Evolutionary conservation across 2,329 filamentous ascomycete genomes (phyloP), one percentile per base, ranked within the genome.

Genomic region (Leptosphaerulina australis): DNA sequence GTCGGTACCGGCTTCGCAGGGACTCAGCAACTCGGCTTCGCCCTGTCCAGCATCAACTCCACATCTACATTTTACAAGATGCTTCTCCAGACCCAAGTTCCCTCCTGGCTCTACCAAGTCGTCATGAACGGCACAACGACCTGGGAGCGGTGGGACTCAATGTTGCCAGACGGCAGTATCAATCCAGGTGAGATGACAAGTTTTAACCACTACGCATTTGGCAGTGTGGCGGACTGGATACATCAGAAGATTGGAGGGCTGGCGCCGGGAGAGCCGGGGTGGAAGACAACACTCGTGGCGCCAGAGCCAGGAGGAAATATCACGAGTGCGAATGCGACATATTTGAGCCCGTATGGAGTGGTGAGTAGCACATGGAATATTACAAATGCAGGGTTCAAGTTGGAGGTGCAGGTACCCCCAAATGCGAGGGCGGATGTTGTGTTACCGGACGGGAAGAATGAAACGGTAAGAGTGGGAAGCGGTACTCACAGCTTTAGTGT

Each of bases 121-220:
- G 71, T 68, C 0, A 74, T 76, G 72, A 69, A 69, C 8, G 78
- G 71, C 0, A 81, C 79, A 0, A 81, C 78, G 0, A 78, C 75
- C 0, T 81, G 79, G 79, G 79, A 81, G 53, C 71, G 79, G 2
- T 81, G 79, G 79, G 77, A 81, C 38, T 76, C 73, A 21, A 63
- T 81, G 24, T 59, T 79, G 0, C 67, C 76, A 0, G 66, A 80
- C 46, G 78, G 41, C 15, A 35, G 77, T 0, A 57, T 80, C 12
- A 81, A 81, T 44, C 68, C 74, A 0, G 75, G 77, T 0, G 58
- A 68, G 24, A 81, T 81, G 79, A 79, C 77, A 0, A 79, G 76
- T 14, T 79, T 79, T 38, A 80, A 81, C 24, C 78, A 81, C 53
- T 81, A 81, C 44, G 74, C 79, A 0, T 74, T 79, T n/a, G 77